phyloP scores from a whole-genome alignment of 1,139 yeast genomes.

The Kluyveromyces sp. region DNA sequence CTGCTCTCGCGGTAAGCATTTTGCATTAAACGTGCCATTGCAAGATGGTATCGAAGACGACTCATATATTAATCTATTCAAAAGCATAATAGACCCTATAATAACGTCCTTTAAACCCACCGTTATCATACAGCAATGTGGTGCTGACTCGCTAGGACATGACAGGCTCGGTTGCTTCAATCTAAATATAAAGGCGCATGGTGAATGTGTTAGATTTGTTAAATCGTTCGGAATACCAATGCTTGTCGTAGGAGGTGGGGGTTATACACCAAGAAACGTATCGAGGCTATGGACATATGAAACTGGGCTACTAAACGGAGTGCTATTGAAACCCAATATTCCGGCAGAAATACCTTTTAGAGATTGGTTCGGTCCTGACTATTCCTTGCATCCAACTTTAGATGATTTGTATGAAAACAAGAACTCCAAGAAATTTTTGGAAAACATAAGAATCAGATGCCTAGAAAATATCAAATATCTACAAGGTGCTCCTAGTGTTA shows the following conservation, averaged over 20 bases:
- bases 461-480: constrained; percentile 76
- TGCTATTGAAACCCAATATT: constrained; percentile 61
- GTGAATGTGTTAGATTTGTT: constrained; percentile 85
- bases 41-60: constrained; percentile 96
- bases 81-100: constrained; percentile 80
- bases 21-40: constrained; percentile 85
- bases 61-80: constrained; percentile 67
- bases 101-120: constrained; percentile 81
- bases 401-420: constrained; percentile 87
- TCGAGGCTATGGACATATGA: constrained; percentile 94
- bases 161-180: constrained; percentile 93
- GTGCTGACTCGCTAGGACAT: constrained; percentile 92
- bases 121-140: constrained; percentile 91
- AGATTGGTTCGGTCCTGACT: constrained; percentile 90
- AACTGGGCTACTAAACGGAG: constrained; percentile 79
- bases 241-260: constrained; percentile 95
- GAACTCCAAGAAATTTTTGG: constrained; percentile 76
- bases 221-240: constrained; percentile 82
- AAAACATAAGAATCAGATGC: constrained; percentile 66
- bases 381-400: constrained; percentile 77
- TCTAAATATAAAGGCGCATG: constrained; percentile 84
- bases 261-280: constrained; percentile 93
- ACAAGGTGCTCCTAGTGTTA: constrained; percentile 91
- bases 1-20: constrained; percentile 77
- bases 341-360: constrained; percentile 79